phyloP scores from a whole-genome alignment of 768 basidiomycete genomes.

The Russula sp. region DNA sequence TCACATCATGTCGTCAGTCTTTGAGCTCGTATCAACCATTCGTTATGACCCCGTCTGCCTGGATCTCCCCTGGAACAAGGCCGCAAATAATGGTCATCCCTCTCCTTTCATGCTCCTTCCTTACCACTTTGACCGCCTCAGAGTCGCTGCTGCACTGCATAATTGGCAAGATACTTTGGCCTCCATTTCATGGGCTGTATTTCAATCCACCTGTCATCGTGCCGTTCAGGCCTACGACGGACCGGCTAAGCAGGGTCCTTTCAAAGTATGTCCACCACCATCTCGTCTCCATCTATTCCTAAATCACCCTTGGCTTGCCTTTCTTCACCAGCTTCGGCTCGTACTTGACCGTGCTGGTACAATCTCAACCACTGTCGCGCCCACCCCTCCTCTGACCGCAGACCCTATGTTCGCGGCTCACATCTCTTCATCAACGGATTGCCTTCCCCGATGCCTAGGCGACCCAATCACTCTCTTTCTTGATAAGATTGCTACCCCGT shows the following conservation, averaged over 20 bases:
- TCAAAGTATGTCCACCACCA: slow-evolving; percentile 12
- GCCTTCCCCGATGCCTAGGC: slow-evolving; percentile 21
- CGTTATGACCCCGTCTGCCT: slow-evolving; percentile 50
- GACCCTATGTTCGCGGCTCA: slow-evolving; percentile 16
- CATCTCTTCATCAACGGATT: slow-evolving; percentile 33
- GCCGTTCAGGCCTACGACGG: slow-evolving; percentile 29
- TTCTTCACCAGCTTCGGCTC: slow-evolving; percentile 43
- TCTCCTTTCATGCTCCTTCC: slow-evolving; percentile 56
- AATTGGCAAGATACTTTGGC: slow-evolving; percentile 38
- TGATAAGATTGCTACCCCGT: slow-evolving; percentile 47
- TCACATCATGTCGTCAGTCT: slow-evolving; percentile 3
- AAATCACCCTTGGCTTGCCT: not conserved
- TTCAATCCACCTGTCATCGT: slow-evolving; percentile 40
- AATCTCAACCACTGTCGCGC: slow-evolving; percentile 7
- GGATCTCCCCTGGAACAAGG: slow-evolving; percentile 46
- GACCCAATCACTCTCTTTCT: slow-evolving; percentile 42
- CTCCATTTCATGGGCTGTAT: slow-evolving; percentile 32
- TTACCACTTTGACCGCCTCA: slow-evolving; percentile 55
- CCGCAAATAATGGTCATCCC: slow-evolving; percentile 39
- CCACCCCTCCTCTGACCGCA: slow-evolving; percentile 25
- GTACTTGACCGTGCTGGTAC: slow-evolving; percentile 15
- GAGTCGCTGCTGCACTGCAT: slow-evolving; percentile 42
- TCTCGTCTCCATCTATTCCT: not conserved
- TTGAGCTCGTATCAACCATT: slow-evolving; percentile 43
- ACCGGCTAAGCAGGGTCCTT: slow-evolving; percentile 2